Percentiles rank a stretch among this genome's conserved stretches.
phyloP scores from a whole-genome alignment of 192 early-diverging fungal species.

The Coemansia umbellata region DNA sequence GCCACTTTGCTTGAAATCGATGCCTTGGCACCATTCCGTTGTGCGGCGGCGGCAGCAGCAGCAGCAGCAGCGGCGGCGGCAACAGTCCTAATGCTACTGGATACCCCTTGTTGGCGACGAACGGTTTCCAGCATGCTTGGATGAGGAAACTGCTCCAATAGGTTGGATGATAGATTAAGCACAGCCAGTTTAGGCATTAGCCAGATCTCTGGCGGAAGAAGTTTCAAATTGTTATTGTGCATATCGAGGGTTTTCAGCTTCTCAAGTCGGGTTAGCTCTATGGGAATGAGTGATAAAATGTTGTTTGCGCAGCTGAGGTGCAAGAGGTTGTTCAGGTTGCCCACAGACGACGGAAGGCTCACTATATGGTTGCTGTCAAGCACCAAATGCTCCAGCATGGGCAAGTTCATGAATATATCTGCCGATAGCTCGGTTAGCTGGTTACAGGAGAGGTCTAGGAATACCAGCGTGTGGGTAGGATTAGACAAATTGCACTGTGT shows the following conservation, averaged over 20 bases:
- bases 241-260: slow-evolving; percentile 63
- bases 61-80: slow-evolving; percentile 47
- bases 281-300: slow-evolving; percentile 60
- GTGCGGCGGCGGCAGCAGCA: slow-evolving; percentile 47
- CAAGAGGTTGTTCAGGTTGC: slow-evolving; percentile 52
- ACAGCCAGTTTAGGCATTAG: slow-evolving; percentile 59
- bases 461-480: slow-evolving; percentile 40
- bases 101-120: slow-evolving; percentile 45
- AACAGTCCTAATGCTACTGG: slow-evolving; percentile 41
- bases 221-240: slow-evolving; percentile 72
- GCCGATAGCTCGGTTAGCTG: slow-evolving; percentile 65
- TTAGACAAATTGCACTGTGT: slow-evolving; percentile 60
- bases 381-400: slow-evolving; percentile 55
- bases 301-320: slow-evolving; percentile 67
- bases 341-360: slow-evolving; percentile 61
- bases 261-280: slow-evolving; percentile 62
- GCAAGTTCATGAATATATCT: slow-evolving; percentile 57
- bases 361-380: slow-evolving; percentile 71
- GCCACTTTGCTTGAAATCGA: slow-evolving; percentile 13
- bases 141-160: slow-evolving; percentile 75
- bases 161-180: slow-evolving; percentile 80
- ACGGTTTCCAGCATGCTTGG: slow-evolving; percentile 57
- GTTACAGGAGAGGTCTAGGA: slow-evolving; percentile 61
- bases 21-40: slow-evolving; percentile 31
- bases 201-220: slow-evolving; percentile 76